Evolutionary conservation across 129 eudicot species (phyloP).

Genomic region (Centaurea solstitialis): DNA sequence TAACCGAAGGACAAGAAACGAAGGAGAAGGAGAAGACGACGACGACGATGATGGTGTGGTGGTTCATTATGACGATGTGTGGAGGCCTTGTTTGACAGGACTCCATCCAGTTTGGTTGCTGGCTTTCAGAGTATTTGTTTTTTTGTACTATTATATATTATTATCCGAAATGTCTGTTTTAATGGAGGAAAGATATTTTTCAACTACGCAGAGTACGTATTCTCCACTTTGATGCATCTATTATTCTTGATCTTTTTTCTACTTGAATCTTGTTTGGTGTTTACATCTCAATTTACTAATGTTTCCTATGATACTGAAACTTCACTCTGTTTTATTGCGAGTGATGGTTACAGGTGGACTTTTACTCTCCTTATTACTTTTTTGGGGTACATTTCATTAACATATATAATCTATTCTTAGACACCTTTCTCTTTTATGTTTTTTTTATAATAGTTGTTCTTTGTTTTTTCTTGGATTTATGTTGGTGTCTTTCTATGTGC

Average conservation of each 20-base stretch:
- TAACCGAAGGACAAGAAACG: conserved; percentile 29
- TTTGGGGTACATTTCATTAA: conserved; percentile 74
- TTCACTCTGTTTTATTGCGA: conserved; percentile 27
- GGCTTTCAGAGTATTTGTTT: conserved; percentile 61
- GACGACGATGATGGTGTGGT: conserved; percentile 54
- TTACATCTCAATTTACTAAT: conserved; percentile 15
- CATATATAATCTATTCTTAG: conserved; percentile 17
- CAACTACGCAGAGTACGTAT: conserved; percentile 92
- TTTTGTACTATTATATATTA: conserved; percentile 64
- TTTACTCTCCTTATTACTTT: conserved; percentile 75
- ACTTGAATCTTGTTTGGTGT: conserved; percentile 14
- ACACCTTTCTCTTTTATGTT: conserved; percentile 19
- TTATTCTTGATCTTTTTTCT: conserved; percentile 16
- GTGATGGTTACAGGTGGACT: conserved; percentile 75
- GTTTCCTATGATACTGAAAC: conserved; percentile 14
- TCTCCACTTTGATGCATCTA: not conserved
- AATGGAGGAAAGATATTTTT: conserved; percentile 74
- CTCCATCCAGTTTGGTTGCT: conserved; percentile 93
- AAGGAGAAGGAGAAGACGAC: conserved; percentile 7
- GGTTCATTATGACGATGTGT: conserved; percentile 77
- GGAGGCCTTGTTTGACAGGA: conserved; percentile 88
- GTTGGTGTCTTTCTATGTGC: conserved; percentile 18
- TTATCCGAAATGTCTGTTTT: conserved; percentile 63
- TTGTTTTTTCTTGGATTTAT: conserved; percentile 2
- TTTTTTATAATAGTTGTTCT: conserved; percentile 3